Evolutionary conservation across 495 filamentous ascomycete species (phyloP).

Genomic region (Annulohypoxylon moriforme): DNA sequence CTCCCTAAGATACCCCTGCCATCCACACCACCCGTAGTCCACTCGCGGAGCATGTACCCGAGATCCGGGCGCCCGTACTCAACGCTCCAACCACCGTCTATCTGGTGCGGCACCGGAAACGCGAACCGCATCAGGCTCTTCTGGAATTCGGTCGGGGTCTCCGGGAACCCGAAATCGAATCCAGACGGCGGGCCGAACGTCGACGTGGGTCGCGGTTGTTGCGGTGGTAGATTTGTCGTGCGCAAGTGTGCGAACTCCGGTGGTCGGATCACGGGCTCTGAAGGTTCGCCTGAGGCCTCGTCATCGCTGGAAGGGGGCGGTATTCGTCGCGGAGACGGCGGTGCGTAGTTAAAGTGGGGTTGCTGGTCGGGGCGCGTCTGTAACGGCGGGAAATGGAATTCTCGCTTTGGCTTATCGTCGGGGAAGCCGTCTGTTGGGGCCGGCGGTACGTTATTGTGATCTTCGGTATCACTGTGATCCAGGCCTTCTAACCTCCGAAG

Average conservation of each 20-base stretch:
- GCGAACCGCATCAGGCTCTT: conserved; percentile 89
- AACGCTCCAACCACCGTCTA: conserved; percentile 84
- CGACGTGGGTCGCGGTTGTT: conserved; percentile 52
- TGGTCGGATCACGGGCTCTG: conserved; percentile 44
- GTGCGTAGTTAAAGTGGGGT: conserved; percentile 66
- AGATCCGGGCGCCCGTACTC: conserved; percentile 95
- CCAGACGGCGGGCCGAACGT: conserved; percentile 61
- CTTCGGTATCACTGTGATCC: conserved; percentile 42
- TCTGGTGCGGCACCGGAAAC: conserved; percentile 73
- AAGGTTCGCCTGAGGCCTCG: conserved; percentile 10
- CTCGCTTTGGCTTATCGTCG: conserved; percentile 53
- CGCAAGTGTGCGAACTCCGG: conserved; percentile 66
- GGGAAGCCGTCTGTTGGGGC: conserved; percentile 34
- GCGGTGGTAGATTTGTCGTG: conserved; percentile 53
- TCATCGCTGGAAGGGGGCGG: conserved; percentile 19
- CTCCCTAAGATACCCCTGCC: conserved; percentile 76
- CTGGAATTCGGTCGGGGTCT: conserved; percentile 80
- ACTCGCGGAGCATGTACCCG: conserved; percentile 81
- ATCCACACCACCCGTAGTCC: conserved; percentile 70
- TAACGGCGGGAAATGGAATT: conserved; percentile 66
- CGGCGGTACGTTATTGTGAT: conserved; percentile 23
- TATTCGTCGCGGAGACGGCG: conserved; percentile 53
- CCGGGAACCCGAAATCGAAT: conserved; percentile 82
- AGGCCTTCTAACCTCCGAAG: conserved; percentile 59
- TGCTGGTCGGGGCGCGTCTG: conserved; percentile 50